Percentiles rank a stretch among this genome's conserved stretches.
These are phyloP conservation scores for Cryomyces antarcticus DNA, from an alignment of 495 filamentous ascomycete species.

Conservation along the genomic window DNA sequence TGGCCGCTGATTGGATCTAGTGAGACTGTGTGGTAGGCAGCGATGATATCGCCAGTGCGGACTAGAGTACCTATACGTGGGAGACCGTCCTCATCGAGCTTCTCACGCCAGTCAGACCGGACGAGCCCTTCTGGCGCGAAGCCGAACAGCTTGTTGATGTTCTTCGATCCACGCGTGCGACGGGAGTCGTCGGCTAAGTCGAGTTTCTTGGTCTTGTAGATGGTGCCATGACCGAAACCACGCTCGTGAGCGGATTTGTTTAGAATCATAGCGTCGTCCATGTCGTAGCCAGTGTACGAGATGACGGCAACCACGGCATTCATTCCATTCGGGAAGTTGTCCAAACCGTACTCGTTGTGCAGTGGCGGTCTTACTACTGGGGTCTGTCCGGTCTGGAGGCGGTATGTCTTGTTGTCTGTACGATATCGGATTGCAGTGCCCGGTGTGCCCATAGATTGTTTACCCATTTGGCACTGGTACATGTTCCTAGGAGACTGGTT, in stretches of 20 bases:
- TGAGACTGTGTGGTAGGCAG: constrained; percentile 69
- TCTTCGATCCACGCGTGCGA: constrained; percentile 31
- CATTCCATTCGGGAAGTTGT: constrained; percentile 88
- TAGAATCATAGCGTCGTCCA: constrained; percentile 90
- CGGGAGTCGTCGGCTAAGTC: constrained; percentile 53
- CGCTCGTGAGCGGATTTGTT: constrained; percentile 90
- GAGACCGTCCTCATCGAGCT: constrained; percentile 55
- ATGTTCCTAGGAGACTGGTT: constrained; percentile 98
- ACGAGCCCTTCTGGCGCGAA: constrained; percentile 21
- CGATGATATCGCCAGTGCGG: constrained; percentile 53
- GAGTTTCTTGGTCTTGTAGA: constrained; percentile 92
- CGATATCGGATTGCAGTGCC: constrained; percentile 90
- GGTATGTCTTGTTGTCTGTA: constrained; percentile 85
- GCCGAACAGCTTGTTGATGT: constrained; percentile 56
- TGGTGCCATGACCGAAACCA: constrained; percentile 85
- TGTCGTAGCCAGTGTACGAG: constrained; percentile 98
- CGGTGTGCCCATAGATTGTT: constrained; percentile 96
- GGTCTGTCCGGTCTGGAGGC: constrained; percentile 93
- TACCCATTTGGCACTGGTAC: constrained; percentile 99
- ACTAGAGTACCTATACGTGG: constrained; percentile 68
- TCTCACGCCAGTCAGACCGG: constrained; percentile 46
- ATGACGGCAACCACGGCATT: constrained; percentile 96
- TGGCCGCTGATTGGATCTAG: constrained; percentile 57
- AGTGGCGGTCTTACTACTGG: constrained; percentile 80
- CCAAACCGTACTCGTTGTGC: constrained; percentile 93